Evolutionary conservation across 805 yeast species (phyloP).

Genomic region (Teunomyces cretensis): DNA sequence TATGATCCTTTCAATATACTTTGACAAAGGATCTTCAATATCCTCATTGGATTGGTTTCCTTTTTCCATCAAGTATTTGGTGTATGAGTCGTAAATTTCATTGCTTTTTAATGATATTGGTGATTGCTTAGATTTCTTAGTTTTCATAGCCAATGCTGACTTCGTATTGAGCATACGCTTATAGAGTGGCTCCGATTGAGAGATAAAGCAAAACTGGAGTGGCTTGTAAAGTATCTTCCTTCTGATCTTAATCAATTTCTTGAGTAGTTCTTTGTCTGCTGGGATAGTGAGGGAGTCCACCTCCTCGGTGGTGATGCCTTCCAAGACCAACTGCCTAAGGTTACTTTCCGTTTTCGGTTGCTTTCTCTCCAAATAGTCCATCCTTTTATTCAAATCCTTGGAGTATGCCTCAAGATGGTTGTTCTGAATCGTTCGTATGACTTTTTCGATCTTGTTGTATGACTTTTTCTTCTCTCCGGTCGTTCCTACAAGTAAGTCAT

Average conservation of each 20-base stretch:
- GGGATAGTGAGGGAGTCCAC: not conserved
- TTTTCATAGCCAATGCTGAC: not conserved
- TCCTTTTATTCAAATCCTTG: slow-evolving; percentile 6
- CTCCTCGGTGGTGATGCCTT: not conserved
- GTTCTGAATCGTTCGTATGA: slow-evolving; percentile 13
- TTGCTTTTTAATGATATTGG: not conserved
- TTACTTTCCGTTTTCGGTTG: not conserved
- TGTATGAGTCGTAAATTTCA: slow-evolving; percentile 10
- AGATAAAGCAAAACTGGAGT: slow-evolving; percentile 23
- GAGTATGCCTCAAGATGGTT: slow-evolving; percentile 9
- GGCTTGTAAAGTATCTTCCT: slow-evolving; percentile 21
- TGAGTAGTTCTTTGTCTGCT: slow-evolving; percentile 7
- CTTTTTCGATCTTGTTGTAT: slow-evolving; percentile 10
- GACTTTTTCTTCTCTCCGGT: slow-evolving; percentile 15
- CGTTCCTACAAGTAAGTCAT: slow-evolving; percentile 4
- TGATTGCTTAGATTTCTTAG: not conserved
- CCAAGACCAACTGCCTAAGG: not conserved
- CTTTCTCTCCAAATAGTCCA: not conserved
- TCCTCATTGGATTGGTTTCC: slow-evolving; percentile 3
- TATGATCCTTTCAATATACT: slow-evolving; percentile 15
- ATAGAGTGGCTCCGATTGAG: slow-evolving; percentile 15
- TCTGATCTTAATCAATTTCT: slow-evolving; percentile 12
- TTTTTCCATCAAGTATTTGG: slow-evolving; percentile 11
- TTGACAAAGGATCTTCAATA: slow-evolving; percentile 13
- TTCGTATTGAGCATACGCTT: slow-evolving; percentile 12